phyloP scores from a whole-genome alignment of 176 grass and related monocot species.

The Carex pumila region DNA sequence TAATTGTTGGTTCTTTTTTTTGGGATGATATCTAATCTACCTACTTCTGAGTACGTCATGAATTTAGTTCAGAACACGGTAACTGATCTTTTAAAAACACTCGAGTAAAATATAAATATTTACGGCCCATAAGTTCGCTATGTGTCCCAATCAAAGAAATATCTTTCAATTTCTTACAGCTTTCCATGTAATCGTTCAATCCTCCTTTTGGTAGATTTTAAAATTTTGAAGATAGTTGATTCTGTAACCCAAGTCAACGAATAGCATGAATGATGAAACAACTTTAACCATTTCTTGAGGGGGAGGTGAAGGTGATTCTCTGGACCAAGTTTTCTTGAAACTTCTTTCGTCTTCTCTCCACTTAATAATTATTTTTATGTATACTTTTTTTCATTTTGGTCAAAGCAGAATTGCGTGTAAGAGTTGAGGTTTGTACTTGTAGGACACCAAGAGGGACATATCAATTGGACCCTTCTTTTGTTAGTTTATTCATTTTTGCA shows the following conservation, averaged over 20 bases:
- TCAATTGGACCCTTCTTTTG: neutral
- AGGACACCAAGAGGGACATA: neutral
- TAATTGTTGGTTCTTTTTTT: neutral
- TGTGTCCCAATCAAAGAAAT: neutral
- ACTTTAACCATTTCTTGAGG: neutral
- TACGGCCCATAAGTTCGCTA: neutral
- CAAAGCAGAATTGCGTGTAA: conserved; percentile 5
- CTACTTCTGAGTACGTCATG: neutral
- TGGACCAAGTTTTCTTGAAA: neutral
- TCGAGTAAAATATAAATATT: neutral
- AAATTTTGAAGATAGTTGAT: neutral
- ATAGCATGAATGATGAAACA: neutral
- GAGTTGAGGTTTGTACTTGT: conserved; percentile 10
- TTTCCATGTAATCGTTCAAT: neutral
- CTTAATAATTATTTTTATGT: conserved; percentile 4
- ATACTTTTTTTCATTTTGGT: neutral
- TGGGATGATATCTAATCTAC: neutral
- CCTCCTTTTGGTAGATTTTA: neutral
- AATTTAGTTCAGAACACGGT: neutral
- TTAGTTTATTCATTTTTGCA: conserved; percentile 1
- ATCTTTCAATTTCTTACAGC: neutral
- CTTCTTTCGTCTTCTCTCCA: neutral
- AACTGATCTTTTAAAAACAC: neutral
- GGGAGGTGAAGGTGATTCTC: neutral
- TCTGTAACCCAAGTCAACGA: neutral